Conservation (phyloP, 1,284 basidiomycete species). For the Ustilago nuda region DNA sequence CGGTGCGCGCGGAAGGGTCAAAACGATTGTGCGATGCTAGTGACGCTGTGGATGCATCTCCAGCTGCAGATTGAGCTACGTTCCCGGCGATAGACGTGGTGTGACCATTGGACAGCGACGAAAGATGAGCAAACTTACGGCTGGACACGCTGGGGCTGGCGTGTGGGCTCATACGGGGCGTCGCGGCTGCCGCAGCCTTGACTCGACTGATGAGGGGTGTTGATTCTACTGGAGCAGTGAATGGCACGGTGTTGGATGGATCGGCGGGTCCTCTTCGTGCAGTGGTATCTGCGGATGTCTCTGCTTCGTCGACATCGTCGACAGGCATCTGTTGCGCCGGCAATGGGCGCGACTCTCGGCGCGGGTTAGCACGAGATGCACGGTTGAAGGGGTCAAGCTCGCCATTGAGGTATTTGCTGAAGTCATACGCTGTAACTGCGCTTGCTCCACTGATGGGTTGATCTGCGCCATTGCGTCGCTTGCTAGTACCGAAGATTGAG, state of each 20-base stretch:
- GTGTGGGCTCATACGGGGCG: constrained; percentile 45
- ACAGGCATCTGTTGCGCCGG: constrained; percentile 16
- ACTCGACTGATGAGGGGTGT: constrained; percentile 38
- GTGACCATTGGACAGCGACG: constrained; percentile 32
- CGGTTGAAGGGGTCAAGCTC: constrained; percentile 53
- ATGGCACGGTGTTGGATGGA: not conserved
- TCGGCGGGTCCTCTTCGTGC: constrained; percentile 26
- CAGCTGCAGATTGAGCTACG: not conserved
- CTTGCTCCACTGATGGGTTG: constrained; percentile 27
- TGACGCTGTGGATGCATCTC: constrained; percentile 22
- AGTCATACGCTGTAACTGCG: constrained; percentile 40
- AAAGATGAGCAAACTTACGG: constrained; percentile 46
- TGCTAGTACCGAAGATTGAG: constrained; percentile 35
- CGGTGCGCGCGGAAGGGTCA: constrained; percentile 38
- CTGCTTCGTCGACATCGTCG: constrained; percentile 17
- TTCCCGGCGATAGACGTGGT: constrained; percentile 1
- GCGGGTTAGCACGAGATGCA: constrained; percentile 34
- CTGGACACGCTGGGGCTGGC: constrained; percentile 44
- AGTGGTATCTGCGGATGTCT: constrained; percentile 37
- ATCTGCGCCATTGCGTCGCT: constrained; percentile 30
- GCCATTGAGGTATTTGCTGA: constrained; percentile 47
- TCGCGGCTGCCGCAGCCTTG: constrained; percentile 21
- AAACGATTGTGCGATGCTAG: constrained; percentile 25
- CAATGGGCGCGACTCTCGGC: constrained; percentile 45
- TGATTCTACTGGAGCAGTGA: constrained; percentile 28